These are phyloP conservation scores for Nitzschia putrida DNA, from an alignment of 108 stramenopile genomes.

Conservation along the genomic window DNA sequence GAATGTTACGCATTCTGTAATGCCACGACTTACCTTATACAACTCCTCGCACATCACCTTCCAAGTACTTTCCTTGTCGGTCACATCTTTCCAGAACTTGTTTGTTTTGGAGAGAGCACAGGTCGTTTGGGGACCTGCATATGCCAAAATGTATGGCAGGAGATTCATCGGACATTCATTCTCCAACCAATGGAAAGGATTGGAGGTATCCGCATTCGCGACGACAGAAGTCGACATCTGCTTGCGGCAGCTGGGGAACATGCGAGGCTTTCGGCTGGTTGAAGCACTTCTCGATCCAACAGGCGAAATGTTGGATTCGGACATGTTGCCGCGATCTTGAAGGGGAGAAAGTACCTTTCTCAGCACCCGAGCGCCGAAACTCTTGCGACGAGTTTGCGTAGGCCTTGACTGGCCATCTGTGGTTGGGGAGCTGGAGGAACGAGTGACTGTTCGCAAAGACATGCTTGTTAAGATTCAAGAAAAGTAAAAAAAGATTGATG, in stretches of 20 bases:
- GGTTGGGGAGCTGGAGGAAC: neutral
- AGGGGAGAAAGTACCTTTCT: neutral
- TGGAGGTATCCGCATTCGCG: neutral
- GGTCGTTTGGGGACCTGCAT: conserved; percentile 66
- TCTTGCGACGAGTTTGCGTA: neutral
- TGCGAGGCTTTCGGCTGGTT: too few relatives aligned
- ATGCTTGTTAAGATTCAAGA: too few relatives aligned
- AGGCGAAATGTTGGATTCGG: too few relatives aligned
- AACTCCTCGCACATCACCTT: conserved; percentile 67
- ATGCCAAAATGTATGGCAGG: conserved; percentile 66
- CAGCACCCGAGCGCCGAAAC: conserved; percentile 1
- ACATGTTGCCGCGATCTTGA: too few relatives aligned
- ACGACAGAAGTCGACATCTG: too few relatives aligned
- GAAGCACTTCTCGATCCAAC: too few relatives aligned
- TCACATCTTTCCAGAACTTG: conserved; percentile 66
- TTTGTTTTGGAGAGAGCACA: conserved; percentile 46
- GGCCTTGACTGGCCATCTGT: conserved; percentile 16
- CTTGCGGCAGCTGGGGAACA: too few relatives aligned
- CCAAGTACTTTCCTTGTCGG: conserved; percentile 73
- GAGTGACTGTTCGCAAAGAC: too few relatives aligned
- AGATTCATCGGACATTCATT: conserved; percentile 60
- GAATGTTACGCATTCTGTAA: neutral
- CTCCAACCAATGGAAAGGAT: conserved; percentile 43
- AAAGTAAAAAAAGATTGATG: too few relatives aligned
- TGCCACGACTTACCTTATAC: conserved; percentile 61